These are phyloP conservation scores for Lasiodiplodia citricola DNA, from an alignment of 2,329 filamentous ascomycete species.

Conservation along the genomic window DNA sequence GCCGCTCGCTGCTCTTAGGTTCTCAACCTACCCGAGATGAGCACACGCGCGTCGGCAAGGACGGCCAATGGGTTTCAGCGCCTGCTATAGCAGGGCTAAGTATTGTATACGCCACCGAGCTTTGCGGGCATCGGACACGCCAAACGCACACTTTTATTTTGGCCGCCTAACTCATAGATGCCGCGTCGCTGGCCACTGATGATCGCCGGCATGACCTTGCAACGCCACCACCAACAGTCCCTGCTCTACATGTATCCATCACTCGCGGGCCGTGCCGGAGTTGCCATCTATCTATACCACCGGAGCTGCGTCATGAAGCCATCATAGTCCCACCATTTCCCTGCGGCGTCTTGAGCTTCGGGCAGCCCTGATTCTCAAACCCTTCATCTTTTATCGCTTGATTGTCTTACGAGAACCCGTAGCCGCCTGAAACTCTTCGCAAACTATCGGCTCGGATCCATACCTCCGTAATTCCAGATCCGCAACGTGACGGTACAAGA, in stretches of 20 bases:
- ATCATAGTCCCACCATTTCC: conserved; percentile 10
- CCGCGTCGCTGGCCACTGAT: background rate
- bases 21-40: conserved; percentile 14
- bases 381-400: conserved; percentile 8
- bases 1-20: background rate
- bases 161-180: background rate
- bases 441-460: conserved; percentile 17
- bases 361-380: conserved; percentile 13
- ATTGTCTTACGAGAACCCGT: conserved; percentile 12
- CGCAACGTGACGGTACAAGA: conserved; percentile 5
- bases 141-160: conserved; percentile 5
- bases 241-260: conserved; percentile 1
- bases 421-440: conserved; percentile 20
- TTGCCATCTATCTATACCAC: conserved; percentile 5
- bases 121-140: background rate
- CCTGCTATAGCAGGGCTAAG: conserved; percentile 12
- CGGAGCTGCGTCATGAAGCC: conserved; percentile 9
- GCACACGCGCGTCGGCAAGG: conserved; percentile 21
- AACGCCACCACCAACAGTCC: background rate
- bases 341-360: conserved; percentile 17
- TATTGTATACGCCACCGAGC: background rate
- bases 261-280: conserved; percentile 13
- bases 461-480: background rate
- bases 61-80: conserved; percentile 15
- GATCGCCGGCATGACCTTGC: conserved; percentile 16